Conservation (phyloP, 257 asterid genomes). For the Ballota nigra region DNA sequence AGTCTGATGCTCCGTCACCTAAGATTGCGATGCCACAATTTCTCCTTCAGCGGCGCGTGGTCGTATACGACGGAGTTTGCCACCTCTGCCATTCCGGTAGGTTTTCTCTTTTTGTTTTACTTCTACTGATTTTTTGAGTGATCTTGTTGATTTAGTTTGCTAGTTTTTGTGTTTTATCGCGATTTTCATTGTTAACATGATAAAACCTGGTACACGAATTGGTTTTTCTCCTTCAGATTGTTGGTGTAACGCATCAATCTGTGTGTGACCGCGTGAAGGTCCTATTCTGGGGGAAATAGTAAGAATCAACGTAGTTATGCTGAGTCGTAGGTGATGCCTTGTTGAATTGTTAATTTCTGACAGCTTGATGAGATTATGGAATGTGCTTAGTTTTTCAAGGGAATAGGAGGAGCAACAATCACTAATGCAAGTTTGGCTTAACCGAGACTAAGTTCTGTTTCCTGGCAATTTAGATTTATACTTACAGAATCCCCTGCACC, state of each 20-base stretch:
- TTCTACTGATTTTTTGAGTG: neutral
- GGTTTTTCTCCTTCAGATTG: neutral
- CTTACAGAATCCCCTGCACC: neutral
- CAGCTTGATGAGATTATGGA: neutral
- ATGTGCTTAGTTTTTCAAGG: neutral
- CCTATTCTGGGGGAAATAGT: neutral
- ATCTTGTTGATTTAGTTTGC: slow-evolving; percentile 7
- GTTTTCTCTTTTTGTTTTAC: neutral
- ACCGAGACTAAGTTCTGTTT: neutral
- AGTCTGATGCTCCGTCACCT: slow-evolving; percentile 9
- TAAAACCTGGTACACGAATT: neutral
- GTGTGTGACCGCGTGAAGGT: neutral
- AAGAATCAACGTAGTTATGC: neutral
- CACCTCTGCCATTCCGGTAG: slow-evolving; percentile 81
- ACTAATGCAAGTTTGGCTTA: neutral
- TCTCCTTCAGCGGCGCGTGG: slow-evolving; percentile 71
- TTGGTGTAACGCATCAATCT: neutral
- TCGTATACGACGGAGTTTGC: slow-evolving; percentile 91
- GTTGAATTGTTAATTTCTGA: slow-evolving; percentile 2
- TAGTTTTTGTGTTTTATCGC: neutral
- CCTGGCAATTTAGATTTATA: neutral
- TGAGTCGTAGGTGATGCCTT: neutral
- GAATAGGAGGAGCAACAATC: neutral
- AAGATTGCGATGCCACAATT: slow-evolving; percentile 35
- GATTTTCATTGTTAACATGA: neutral